These are phyloP conservation scores for Aspergillus intermedius DNA, from an alignment of 2,329 filamentous ascomycete species.

Conservation along the genomic window DNA sequence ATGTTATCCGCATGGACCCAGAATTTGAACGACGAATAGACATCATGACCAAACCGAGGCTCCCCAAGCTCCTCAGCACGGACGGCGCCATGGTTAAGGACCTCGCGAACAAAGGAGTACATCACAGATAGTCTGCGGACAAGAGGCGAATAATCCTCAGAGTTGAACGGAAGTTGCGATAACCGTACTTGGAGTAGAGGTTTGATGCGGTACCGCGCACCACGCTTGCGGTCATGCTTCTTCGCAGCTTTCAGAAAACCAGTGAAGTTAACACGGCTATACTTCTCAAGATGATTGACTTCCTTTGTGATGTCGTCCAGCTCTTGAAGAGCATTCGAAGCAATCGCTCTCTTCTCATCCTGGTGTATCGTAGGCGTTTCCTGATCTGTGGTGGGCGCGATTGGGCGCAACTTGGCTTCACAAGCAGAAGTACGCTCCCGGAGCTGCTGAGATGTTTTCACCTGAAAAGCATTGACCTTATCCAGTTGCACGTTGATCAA, in stretches of 20 bases:
- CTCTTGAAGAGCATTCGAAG: conserved; percentile 66
- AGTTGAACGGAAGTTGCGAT: conserved; percentile 87
- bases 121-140: conserved; percentile 85
- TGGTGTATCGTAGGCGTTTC: conserved; percentile 29
- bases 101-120: conserved; percentile 89
- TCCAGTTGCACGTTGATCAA: conserved; percentile 90
- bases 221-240: conserved; percentile 95
- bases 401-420: conserved; percentile 57
- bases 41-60: conserved; percentile 51
- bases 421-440: conserved; percentile 70
- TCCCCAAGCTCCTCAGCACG: conserved; percentile 51
- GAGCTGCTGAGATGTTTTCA: conserved; percentile 71
- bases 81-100: conserved; percentile 44
- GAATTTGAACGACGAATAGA: conserved; percentile 84
- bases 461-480: conserved; percentile 87
- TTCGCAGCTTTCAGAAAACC: conserved; percentile 97
- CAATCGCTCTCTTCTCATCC: conserved; percentile 48
- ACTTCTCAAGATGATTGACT: conserved; percentile 88
- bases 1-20: conserved; percentile 96
- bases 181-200: conserved; percentile 88
- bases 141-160: conserved; percentile 84
- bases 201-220: conserved; percentile 76
- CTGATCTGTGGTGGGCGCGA: conserved; percentile 37
- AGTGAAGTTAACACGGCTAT: conserved; percentile 93
- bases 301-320: conserved; percentile 84